phyloP scores from a whole-genome alignment of 164 flowering plant genomes.

The grape (Vitis vinifera) region ASM3070453v1 NC_081805.1:24564501-24565000 shows the following conservation, averaged over 20 bases:
- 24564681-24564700: slow-evolving; percentile 83
- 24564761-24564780: slow-evolving; percentile 80
- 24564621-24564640: slow-evolving; percentile 6
- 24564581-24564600: not conserved
- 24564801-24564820: slow-evolving; percentile 91
- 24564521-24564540: slow-evolving; percentile 74
- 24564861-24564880: slow-evolving; percentile 21
- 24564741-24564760: slow-evolving; percentile 92
- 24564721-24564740: slow-evolving; percentile 92
- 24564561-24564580: not conserved
- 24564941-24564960: not conserved
- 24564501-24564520: slow-evolving; percentile 90
- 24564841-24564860: slow-evolving; percentile 98
- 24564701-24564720: slow-evolving; percentile 95
- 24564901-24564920: not conserved
- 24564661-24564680: slow-evolving; percentile 91
- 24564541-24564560: slow-evolving; percentile 11
- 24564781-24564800: slow-evolving; percentile 74
- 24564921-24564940: not conserved
- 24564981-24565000: slow-evolving; percentile 92
- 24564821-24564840: slow-evolving; percentile 99
- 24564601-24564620: slow-evolving; percentile 9
- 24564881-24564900: not conserved
- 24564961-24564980: slow-evolving; percentile 71
- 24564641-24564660: slow-evolving; percentile 94